Percentiles rank a stretch among this genome's conserved stretches.
Conservation (phyloP, 2,329 filamentous ascomycete genomes). For the Botrytis elliptica region DNA sequence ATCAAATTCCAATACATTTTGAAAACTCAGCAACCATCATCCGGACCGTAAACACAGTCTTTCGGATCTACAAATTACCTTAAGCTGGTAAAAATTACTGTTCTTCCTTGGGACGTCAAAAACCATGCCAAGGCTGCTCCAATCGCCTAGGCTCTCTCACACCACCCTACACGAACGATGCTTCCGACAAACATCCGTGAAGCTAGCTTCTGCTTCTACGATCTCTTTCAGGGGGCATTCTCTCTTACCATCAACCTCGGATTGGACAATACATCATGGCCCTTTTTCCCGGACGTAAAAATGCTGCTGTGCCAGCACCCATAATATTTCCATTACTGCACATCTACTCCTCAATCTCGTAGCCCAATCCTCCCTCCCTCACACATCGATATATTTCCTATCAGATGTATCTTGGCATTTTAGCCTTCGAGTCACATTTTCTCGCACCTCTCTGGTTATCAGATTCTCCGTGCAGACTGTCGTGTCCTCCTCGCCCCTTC, state of each 20-base stretch:
- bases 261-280: neutral
- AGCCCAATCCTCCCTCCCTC: neutral
- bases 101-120: too few species aligned
- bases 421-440: neutral
- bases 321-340: neutral
- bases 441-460: neutral
- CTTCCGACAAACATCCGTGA: neutral
- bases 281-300: neutral
- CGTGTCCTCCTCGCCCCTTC: neutral
- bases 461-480: neutral
- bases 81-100: accelerated
- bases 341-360: neutral
- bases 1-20: neutral
- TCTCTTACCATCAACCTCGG: neutral
- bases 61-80: neutral
- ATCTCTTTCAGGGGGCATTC: too few species aligned
- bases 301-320: neutral
- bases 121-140: neutral
- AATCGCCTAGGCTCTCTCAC: neutral
- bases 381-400: neutral
- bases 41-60: neutral
- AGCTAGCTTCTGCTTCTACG: neutral
- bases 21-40: neutral
- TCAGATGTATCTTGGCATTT: neutral
- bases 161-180: neutral